Conservation (phyloP, 202 grass and related monocot species). For the Hordeum pubiflorum region DNA sequence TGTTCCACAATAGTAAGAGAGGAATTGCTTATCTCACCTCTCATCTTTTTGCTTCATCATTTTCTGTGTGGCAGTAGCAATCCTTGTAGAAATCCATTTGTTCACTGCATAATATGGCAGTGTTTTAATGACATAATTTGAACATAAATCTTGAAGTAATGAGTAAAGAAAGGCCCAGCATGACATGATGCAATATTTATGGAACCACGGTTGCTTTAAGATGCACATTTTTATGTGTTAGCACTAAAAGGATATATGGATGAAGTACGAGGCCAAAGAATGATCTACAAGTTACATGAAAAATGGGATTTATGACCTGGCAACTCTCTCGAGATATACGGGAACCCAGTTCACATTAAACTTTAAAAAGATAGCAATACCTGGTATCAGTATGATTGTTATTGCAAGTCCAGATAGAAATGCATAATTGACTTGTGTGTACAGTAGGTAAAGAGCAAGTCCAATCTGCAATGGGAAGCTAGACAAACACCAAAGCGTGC, state of each 20-base stretch:
- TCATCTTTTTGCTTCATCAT: constrained; percentile 98
- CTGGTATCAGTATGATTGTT: constrained; percentile 94
- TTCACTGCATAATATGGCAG: constrained; percentile 52
- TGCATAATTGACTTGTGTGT: constrained; percentile 94
- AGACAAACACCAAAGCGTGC: constrained; percentile 14
- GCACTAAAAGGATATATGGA: background rate
- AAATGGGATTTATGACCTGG: background rate
- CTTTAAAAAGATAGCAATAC: constrained; percentile 29
- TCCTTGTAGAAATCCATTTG: constrained; percentile 91
- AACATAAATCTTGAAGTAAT: constrained; percentile 2
- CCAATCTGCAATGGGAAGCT: constrained; percentile 95
- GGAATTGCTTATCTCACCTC: constrained; percentile 42
- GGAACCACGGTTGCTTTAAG: background rate
- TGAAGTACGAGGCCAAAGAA: background rate
- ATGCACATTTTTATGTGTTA: background rate
- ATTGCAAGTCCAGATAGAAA: constrained; percentile 88
- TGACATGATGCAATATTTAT: background rate
- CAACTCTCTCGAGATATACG: background rate
- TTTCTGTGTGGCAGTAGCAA: constrained; percentile 70
- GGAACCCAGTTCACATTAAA: background rate
- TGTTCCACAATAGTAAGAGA: background rate
- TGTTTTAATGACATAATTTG: background rate
- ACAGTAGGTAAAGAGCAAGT: constrained; percentile 84
- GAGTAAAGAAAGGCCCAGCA: background rate
- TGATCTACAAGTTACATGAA: background rate